Base-by-base conservation (phyloP, 164 flowering plant genomes). In the grape (Vitis vinifera) region DNA sequence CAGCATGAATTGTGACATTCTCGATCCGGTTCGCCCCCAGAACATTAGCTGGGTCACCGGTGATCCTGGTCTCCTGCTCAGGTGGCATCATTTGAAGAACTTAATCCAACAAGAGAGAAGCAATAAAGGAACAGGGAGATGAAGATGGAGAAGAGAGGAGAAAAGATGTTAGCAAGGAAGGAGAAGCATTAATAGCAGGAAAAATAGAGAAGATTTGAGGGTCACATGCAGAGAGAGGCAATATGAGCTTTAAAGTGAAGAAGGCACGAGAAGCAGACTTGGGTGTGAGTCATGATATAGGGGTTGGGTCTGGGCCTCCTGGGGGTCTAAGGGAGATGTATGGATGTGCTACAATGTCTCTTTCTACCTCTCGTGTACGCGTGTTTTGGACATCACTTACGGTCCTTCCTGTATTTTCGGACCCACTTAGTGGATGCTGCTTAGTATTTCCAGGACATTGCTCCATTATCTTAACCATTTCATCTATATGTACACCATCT, bases 1-100 rank as follows among this genome's bases (percentile, higher is more conserved):
- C 87, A 15, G 80, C 80, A 12, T 78, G 87, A 37, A 82, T 79
- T 15, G 77, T 74, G 52, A 51, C 65, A 55, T 67, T 78, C 13
- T 84, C 83, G 1, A 67, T 27, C 19, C 80, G 65, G 68, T 60
- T 70, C 6, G 62, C 15, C 27, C 55, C 63, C 9, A 64, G 64
- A 69, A 56, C 62, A 7, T 16, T 71, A 19, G 51, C 29, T 14
- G 70, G 61, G 8, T 67, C 61, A 19, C 66, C 37, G 4, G 73
- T 8, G 14, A 37, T 65, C 14, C 11, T 60, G 9, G 62, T 72
- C 68, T 86, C 87, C 71, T 87, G 91, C 68, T 84, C 81, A 53
- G 85, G 88, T 6, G 92, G 89, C 85, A 87, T 80, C 91, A 88
- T 90, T 72, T 70, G 27, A 60, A 16, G 27, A 69, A 6, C 47